Evolutionary conservation across 2,329 filamentous ascomycete genomes (phyloP), one percentile per base, ranked within the genome.

Genomic region (Fusarium globosum): DNA sequence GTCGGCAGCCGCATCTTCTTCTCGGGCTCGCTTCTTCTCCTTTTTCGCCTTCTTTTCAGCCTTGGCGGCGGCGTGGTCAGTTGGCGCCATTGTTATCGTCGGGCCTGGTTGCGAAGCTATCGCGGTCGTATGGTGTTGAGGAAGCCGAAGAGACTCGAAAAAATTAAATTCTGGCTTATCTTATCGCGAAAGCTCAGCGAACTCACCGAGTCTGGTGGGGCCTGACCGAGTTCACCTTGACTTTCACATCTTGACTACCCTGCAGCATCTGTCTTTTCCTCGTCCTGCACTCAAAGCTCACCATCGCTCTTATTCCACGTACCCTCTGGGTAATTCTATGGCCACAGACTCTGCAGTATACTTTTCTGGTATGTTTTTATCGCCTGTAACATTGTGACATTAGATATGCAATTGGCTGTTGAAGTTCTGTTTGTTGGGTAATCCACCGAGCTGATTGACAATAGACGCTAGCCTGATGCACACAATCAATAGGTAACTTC

Each of bases 21-120:
- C 85, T 48, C 85, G 79, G 12, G 81, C 77, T 48, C 85, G 83
- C 80, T 87, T 87, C 80, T 86, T 86, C 51, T 85, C 80, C 66
- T 83, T 84, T 58, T 82, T 84, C 57, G 77, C 76, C 70, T 84
- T 84, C 77, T 84, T 85, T 12, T 85, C 83, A 30, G 80, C 67
- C 70, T 80, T 84, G 30, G 76, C 60, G 35, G 77, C 68, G 58
- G 70, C 76, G 56, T 78, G 74, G 61, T 80, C 80, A 52, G 79
- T 80, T 76, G 81, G 73, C 68, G 83, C 77, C 82, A 83, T 83
- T 66, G 59, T 76, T 73, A 63, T 52, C 61, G 65, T 68, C 43
- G 53, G 43, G 41, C 52, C 66, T 69, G 49, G 62, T 73, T 70
- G 66, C 66, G 69, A 65, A 48, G 60, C 58, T 67, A 62, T 65